Conservation (phyloP, 352 stramenopile species). For the Thraustotheca clavata region DNA sequence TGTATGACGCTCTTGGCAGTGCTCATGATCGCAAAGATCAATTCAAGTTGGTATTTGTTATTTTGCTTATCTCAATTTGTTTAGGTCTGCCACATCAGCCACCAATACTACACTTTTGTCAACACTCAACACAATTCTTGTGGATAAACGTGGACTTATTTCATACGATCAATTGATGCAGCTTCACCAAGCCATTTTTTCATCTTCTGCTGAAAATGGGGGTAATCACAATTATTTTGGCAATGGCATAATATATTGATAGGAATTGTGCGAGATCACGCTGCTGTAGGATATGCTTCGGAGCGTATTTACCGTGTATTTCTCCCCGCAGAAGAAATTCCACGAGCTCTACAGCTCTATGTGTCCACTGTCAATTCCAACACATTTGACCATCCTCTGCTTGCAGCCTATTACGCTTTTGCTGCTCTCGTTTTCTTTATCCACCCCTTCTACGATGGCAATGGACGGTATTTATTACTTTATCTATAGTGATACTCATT, state of each 20-base stretch:
- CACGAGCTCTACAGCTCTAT: conserved; percentile 34
- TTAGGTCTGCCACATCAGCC: conserved; percentile 16
- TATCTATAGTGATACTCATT: no score
- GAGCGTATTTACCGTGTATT: conserved; percentile 77
- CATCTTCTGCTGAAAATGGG: conserved; percentile 1
- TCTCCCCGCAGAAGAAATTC: conserved; percentile 52
- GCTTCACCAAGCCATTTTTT: conserved; percentile 48
- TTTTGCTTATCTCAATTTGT: neutral
- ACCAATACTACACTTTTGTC: conserved; percentile 30
- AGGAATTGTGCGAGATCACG: conserved; percentile 42
- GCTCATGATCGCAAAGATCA: conserved; percentile 32
- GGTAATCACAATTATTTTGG: neutral
- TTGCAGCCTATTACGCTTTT: conserved; percentile 73
- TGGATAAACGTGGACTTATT: conserved; percentile 43
- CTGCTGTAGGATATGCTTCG: conserved; percentile 66
- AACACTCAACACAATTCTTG: conserved; percentile 56
- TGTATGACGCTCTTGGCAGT: conserved; percentile 64
- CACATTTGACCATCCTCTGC: conserved; percentile 38
- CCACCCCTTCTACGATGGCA: conserved; percentile 79
- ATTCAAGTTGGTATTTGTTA: neutral
- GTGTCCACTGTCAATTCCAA: conserved; percentile 40
- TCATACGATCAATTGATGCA: conserved; percentile 48
- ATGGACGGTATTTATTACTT: conserved; percentile 37
- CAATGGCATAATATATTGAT: conserved; percentile 14
- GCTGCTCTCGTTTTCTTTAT: conserved; percentile 76